Evolutionary conservation across 1,284 basidiomycete genomes (phyloP).

Genomic region (Ceratobasidium theobromae): DNA sequence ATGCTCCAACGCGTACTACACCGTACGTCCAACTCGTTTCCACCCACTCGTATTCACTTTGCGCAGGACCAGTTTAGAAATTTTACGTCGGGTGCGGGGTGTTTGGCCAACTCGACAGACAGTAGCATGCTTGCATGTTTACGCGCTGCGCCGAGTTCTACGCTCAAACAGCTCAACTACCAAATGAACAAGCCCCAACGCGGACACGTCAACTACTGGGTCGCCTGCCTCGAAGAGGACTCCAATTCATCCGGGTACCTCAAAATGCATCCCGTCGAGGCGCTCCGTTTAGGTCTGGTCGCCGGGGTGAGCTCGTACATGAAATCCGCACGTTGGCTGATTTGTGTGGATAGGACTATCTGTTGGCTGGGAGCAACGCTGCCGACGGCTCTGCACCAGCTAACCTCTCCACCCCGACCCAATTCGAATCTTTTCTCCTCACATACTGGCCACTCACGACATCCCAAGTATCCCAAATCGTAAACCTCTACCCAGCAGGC

Average conservation of each 20-base stretch:
- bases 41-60: not conserved
- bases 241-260: not conserved
- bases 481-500: not conserved
- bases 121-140: not conserved
- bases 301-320: slow-evolving; percentile 3
- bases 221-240: not conserved
- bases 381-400: slow-evolving; percentile 4
- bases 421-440: slow-evolving; percentile 4
- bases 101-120: not conserved
- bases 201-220: slow-evolving; percentile 11
- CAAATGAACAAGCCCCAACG: slow-evolving; percentile 10
- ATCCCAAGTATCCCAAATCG: not conserved
- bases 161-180: slow-evolving; percentile 1
- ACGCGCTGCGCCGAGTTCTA: not conserved
- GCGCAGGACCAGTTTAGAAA: slow-evolving; percentile 12
- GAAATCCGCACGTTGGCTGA: no score
- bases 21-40: not conserved
- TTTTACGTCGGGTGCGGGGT: not conserved
- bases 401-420: slow-evolving; percentile 2
- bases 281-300: not conserved
- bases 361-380: slow-evolving; percentile 13
- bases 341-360: not conserved
- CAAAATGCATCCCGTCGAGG: slow-evolving; percentile 6
- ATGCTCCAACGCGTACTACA: slow-evolving; percentile 2
- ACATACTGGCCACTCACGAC: slow-evolving; percentile 1